Evolutionary conservation across 1,284 basidiomycete species (phyloP), one percentile per base, ranked within the genome.

Genomic region (Rhodotorula sp.): DNA sequence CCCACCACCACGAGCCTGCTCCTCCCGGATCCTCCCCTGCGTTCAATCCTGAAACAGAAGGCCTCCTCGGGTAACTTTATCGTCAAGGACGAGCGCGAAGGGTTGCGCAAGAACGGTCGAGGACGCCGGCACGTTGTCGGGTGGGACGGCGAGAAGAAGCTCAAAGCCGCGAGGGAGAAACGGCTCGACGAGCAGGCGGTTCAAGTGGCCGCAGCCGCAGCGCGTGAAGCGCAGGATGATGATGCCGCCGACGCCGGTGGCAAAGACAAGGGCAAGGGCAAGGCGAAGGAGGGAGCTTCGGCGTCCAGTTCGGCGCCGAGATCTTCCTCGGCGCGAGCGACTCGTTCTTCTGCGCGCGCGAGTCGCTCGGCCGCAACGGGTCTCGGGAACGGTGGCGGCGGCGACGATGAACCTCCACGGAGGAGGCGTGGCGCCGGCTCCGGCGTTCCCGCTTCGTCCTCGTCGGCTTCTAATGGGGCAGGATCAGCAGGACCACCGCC

Each of bases 21-120:
- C 49, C 7, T 29, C 49, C 15, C 29, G 39, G 39, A 43, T 31
- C 7, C 14, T 18, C 48, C 64, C 20, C 46, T 65, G 12, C 62
- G 58, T 8, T 57, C 65, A 3, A 76, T 76, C 59, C 64, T 76
- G 39, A 76, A 76, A 34, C 65, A 54, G 3, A 49, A 56, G 15
- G 47, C 20, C 15, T 12, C 26, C 20, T 26, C 62, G 26, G 31
- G 3, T 34, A 12, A 67, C 51, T 8, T 10, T 14, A 46, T 61
- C 59, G 59, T 29, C 26, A 23, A 20, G 49, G 54, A 70, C 61
- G 70, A 69, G 48, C 63, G 63, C 10, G 72, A 76, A 51, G 74
- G 74, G 10, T 48, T 26, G 26, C 59, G 52, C 18, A 31, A 58
- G 57, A 76, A 76, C 60, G 70, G 65, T 7, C 60, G 70, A 3